These are phyloP conservation scores for Penicillium steckii DNA, from an alignment of 495 filamentous ascomycete species.

Conservation along the genomic window DNA sequence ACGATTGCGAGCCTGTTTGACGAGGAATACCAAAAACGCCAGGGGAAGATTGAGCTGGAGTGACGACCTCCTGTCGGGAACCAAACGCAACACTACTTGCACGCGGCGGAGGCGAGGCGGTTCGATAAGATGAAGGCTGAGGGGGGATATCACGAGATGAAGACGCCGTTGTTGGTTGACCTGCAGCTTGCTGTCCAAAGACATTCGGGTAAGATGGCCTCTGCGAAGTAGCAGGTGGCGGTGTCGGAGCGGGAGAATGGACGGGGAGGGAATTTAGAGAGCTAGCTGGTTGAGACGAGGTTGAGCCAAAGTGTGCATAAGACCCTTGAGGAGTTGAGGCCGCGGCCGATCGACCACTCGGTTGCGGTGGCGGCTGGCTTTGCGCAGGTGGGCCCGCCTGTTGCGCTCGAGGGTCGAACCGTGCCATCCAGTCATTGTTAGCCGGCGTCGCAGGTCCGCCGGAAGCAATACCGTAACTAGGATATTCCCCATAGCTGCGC, in stretches of 20 bases:
- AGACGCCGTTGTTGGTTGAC: conserved; percentile 22
- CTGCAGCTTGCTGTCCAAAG: conserved; percentile 29
- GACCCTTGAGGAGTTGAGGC: conserved; percentile 26
- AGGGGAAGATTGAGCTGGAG: conserved; percentile 34
- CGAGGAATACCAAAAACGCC: conserved; percentile 35
- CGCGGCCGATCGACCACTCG: conserved; percentile 21
- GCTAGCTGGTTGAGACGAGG: conserved; percentile 24
- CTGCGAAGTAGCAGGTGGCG: conserved; percentile 35
- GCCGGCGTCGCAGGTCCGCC: conserved; percentile 26
- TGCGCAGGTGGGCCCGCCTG: conserved; percentile 29
- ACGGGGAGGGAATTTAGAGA: conserved; percentile 28
- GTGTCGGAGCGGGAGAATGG: conserved; percentile 41
- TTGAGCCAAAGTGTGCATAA: conserved; percentile 31
- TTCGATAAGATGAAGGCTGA: conserved; percentile 32
- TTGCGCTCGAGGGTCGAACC: conserved; percentile 44
- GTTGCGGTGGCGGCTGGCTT: conserved; percentile 22
- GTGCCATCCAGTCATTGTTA: conserved; percentile 47
- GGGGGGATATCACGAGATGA: conserved; percentile 32
- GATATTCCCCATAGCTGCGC: conserved; percentile 38
- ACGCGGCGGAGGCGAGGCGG: conserved; percentile 36
- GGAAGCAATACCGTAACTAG: conserved; percentile 26
- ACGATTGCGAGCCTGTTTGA: conserved; percentile 26
- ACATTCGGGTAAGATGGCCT: conserved; percentile 36
- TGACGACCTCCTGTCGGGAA: conserved; percentile 34
- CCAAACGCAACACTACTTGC: conserved; percentile 30